phyloP scores from a whole-genome alignment of 371 early-diverging fungal species.

The Blakeslea trispora region DNA sequence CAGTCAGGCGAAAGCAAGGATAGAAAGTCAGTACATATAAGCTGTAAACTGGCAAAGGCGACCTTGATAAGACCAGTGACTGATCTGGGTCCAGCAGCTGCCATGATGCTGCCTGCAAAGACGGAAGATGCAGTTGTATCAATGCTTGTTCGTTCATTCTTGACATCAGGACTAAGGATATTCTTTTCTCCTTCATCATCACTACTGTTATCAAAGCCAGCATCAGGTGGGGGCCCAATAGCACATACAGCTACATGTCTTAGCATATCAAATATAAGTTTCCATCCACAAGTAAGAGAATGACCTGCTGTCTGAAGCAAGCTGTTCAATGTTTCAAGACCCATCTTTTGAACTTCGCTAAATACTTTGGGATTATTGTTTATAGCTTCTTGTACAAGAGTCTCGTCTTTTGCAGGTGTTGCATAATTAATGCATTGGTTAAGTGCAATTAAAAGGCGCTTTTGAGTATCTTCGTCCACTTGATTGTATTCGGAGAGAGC shows the following conservation, averaged over 20 bases:
- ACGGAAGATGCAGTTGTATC: slow-evolving; percentile 39
- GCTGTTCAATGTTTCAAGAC: slow-evolving; percentile 87
- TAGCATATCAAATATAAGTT: slow-evolving; percentile 87
- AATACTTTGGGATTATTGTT: slow-evolving; percentile 30
- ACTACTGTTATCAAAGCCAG: slow-evolving; percentile 1
- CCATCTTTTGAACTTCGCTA: slow-evolving; percentile 80
- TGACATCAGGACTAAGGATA: slow-evolving; percentile 5
- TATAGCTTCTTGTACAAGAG: slow-evolving; percentile 12
- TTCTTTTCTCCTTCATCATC: slow-evolving; percentile 11
- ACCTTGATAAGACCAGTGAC: slow-evolving; percentile 70
- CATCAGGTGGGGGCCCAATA: slow-evolving; percentile 28
- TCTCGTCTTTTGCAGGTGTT: slow-evolving; percentile 21
- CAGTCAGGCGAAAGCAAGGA: slow-evolving; percentile 75
- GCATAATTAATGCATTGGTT: slow-evolving; percentile 46
- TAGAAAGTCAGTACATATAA: slow-evolving; percentile 96
- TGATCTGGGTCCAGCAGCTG: slow-evolving; percentile 27
- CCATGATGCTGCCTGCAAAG: slow-evolving; percentile 13
- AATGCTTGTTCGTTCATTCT: slow-evolving; percentile 29
- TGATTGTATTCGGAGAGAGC: slow-evolving; percentile 56
- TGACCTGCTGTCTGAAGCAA: slow-evolving; percentile 91
- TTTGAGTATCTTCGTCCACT: slow-evolving; percentile 58
- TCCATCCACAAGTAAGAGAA: slow-evolving; percentile 85
- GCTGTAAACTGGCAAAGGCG: slow-evolving; percentile 91
- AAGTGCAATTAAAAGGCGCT: slow-evolving; percentile 47
- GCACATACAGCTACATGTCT: slow-evolving; percentile 54